These are phyloP conservation scores for Juglanconis sp. DNA, from an alignment of 2,329 filamentous ascomycete genomes.

Conservation along the genomic window DNA sequence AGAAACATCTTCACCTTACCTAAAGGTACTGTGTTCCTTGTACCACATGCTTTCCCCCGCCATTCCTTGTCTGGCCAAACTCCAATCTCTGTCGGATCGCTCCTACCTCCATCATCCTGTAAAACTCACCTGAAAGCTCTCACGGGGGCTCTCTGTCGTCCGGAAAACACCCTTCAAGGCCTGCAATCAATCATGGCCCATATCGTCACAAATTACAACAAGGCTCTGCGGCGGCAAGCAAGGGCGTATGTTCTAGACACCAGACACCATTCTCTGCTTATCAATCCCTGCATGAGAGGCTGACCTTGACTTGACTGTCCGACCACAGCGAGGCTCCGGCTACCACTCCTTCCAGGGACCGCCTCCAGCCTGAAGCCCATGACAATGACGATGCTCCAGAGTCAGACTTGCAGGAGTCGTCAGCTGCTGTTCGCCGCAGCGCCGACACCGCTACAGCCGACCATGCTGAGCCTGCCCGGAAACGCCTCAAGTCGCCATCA, in stretches of 20 bases:
- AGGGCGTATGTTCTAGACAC: background rate
- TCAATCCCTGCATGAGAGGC: background rate
- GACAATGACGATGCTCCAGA: background rate
- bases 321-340: background rate
- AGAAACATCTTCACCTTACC: no score
- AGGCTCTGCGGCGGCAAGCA: background rate
- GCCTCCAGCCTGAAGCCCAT: background rate
- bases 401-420: background rate
- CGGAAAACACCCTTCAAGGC: background rate
- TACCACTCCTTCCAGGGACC: background rate
- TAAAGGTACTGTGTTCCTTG: no score
- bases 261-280: background rate
- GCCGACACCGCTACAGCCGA: background rate
- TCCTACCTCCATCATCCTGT: no score
- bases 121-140: no score
- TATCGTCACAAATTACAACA: background rate
- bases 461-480: background rate
- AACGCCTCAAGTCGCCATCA: constrained; percentile 5
- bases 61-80: background rate
- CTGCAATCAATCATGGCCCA: background rate
- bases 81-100: background rate
- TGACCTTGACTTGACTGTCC: background rate
- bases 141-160: background rate
- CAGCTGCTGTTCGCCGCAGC: background rate
- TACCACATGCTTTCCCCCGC: no score